These are phyloP conservation scores for Fusarium sp. DNA, from an alignment of 2,329 filamentous ascomycete genomes.

Conservation along the genomic window DNA sequence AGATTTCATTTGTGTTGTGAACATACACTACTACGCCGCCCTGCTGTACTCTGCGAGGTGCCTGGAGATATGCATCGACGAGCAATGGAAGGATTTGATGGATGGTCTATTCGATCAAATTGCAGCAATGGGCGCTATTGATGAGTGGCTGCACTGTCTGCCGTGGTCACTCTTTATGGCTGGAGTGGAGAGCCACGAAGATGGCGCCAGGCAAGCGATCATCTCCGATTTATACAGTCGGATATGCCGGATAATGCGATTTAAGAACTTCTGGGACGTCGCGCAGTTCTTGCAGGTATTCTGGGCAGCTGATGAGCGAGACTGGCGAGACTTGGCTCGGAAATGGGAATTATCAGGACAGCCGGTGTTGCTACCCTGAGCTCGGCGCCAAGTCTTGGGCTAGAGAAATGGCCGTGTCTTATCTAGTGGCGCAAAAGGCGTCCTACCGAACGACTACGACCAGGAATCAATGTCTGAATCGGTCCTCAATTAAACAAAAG, in stretches of 20 bases:
- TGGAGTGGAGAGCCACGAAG: slow-evolving; percentile 1
- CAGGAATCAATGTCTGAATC: background rate
- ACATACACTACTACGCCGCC: slow-evolving; percentile 18
- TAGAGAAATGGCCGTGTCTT: background rate
- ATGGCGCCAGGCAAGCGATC: background rate
- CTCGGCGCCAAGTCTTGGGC: background rate
- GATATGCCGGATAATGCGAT: slow-evolving; percentile 9
- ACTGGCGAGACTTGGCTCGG: slow-evolving; percentile 10
- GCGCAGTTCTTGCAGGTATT: slow-evolving; percentile 12
- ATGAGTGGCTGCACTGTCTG: slow-evolving; percentile 11
- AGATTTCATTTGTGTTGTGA: slow-evolving; percentile 12
- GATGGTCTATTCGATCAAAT: slow-evolving; percentile 9
- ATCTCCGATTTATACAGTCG: background rate
- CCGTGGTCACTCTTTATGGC: slow-evolving; percentile 17
- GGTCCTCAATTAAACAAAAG: background rate
- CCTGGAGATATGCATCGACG: background rate
- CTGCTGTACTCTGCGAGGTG: slow-evolving; percentile 9
- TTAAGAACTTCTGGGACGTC: slow-evolving; percentile 13
- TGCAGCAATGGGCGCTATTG: background rate
- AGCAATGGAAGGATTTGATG: background rate
- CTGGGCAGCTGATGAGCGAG: slow-evolving; percentile 5
- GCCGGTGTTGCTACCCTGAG: slow-evolving; percentile 5
- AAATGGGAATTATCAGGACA: slow-evolving; percentile 9
- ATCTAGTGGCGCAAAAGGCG: background rate
- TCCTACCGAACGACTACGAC: background rate